Percentiles rank a stretch among this genome's conserved stretches.
Conservation (phyloP, 2,329 filamentous ascomycete genomes). For the Hymenoscyphus occultus region DNA sequence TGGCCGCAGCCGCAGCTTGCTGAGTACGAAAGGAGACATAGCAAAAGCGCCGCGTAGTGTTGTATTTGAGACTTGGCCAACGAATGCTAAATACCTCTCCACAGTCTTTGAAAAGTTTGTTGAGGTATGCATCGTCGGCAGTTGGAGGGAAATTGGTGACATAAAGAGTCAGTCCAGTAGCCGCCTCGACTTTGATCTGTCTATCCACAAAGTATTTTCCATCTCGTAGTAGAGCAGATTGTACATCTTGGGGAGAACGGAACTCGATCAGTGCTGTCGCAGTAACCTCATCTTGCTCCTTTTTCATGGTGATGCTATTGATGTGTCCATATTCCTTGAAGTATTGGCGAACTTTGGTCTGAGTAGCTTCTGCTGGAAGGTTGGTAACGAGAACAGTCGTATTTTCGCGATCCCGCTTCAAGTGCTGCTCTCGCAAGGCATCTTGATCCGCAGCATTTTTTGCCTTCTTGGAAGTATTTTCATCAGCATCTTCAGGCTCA, state of each 20-base stretch:
- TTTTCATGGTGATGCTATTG: constrained; percentile 68
- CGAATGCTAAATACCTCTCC: constrained; percentile 83
- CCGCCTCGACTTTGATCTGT: constrained; percentile 71
- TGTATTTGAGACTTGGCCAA: constrained; percentile 87
- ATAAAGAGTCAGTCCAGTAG: constrained; percentile 77
- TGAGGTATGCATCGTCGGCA: constrained; percentile 69
- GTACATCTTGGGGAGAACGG: constrained; percentile 72
- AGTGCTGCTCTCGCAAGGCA: constrained; percentile 39
- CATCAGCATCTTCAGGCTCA: constrained; percentile 48
- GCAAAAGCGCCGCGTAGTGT: constrained; percentile 87
- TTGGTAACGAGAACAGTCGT: constrained; percentile 79
- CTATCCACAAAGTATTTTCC: constrained; percentile 74
- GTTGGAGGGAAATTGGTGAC: constrained; percentile 85
- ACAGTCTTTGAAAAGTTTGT: constrained; percentile 66
- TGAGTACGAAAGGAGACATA: constrained; percentile 83
- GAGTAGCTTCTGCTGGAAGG: constrained; percentile 65
- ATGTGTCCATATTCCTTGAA: constrained; percentile 89
- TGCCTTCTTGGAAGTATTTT: constrained; percentile 62
- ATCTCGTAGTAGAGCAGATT: constrained; percentile 76
- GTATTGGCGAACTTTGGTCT: constrained; percentile 78
- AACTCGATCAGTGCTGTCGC: constrained; percentile 82
- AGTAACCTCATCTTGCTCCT: constrained; percentile 57
- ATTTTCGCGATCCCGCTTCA: constrained; percentile 86
- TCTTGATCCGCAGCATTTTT: constrained; percentile 38
- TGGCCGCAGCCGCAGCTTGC: constrained; percentile 67